Conservation (phyloP, 345 rosid genomes). For the Heritiera fomes region DNA sequence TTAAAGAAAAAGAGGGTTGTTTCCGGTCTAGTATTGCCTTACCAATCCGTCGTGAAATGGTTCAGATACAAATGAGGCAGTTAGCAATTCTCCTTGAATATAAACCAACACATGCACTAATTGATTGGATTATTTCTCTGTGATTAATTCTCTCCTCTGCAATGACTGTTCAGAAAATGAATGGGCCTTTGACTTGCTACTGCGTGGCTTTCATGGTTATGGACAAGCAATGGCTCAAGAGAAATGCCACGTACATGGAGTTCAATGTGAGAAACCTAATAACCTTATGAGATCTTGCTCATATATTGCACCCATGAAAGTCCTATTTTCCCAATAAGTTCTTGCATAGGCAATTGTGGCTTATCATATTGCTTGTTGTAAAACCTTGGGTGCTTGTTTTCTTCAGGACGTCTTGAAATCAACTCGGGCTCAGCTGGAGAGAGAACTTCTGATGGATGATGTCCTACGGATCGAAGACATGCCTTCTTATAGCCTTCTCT, state of each 20-base stretch:
- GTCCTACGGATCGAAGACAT: constrained; percentile 77
- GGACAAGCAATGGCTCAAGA: constrained; percentile 95
- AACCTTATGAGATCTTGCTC: too few relatives aligned
- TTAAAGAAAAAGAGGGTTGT: too few relatives aligned
- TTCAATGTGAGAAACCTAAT: constrained; percentile 71
- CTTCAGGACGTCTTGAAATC: constrained; percentile 74
- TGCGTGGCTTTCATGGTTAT: constrained; percentile 83
- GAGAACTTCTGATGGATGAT: constrained; percentile 84
- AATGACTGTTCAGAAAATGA: constrained; percentile 95
- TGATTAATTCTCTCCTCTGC: too few relatives aligned
- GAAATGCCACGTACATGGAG: constrained; percentile 91
- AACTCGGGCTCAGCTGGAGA: constrained; percentile 71
- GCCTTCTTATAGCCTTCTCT: constrained; percentile 83
- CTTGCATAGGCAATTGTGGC: neutral
- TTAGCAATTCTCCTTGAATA: too few relatives aligned
- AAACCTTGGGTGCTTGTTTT: neutral
- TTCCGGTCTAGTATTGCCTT: too few relatives aligned
- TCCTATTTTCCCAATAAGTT: neutral
- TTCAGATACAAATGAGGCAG: too few relatives aligned
- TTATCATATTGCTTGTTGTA: neutral
- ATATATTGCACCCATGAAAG: neutral
- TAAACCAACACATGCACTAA: too few relatives aligned
- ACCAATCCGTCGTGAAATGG: too few relatives aligned
- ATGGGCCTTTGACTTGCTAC: constrained; percentile 93
- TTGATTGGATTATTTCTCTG: too few relatives aligned